Conservation (phyloP, 169 alveolate species). For the Cryptosporidium ubiquitum region DNA sequence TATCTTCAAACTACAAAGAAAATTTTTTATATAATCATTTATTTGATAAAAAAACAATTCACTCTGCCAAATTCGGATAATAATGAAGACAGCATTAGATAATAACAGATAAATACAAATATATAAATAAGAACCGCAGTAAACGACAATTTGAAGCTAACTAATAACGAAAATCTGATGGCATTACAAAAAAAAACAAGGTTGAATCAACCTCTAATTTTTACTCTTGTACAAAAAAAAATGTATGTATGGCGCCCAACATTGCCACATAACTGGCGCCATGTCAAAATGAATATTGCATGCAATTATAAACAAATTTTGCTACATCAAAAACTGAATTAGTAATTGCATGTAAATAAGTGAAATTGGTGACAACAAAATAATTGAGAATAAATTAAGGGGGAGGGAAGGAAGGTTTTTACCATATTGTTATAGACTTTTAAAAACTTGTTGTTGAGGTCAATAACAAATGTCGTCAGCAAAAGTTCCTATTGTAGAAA, state of each 20-base stretch:
- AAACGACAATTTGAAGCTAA: too few relatives aligned
- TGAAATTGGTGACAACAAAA: neutral
- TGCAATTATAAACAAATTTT: neutral
- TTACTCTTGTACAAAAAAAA: too few relatives aligned
- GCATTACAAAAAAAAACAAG: too few relatives aligned
- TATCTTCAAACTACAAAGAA: too few relatives aligned
- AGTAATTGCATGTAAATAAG: neutral
- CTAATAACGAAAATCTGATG: too few relatives aligned
- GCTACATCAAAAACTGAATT: neutral
- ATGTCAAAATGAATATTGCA: conserved; percentile 8
- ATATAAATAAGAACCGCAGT: too few relatives aligned
- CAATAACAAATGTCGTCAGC: conserved; percentile 1
- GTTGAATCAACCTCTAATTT: neutral
- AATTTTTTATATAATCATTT: too few relatives aligned
- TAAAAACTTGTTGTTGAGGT: neutral
- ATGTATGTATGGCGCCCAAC: conserved; percentile 15
- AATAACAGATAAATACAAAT: too few relatives aligned
- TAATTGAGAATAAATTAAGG: neutral
- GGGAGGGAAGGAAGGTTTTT: neutral
- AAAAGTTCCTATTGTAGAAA: conserved; percentile 5
- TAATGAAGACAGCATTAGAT: too few relatives aligned
- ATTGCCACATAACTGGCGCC: conserved; percentile 5
- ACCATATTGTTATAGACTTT: neutral
- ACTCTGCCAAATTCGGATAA: too few relatives aligned
- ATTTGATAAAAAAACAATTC: too few relatives aligned